Evolutionary conservation across 345 rosid species (phyloP).

Genomic region (Alliaria petiolata): DNA sequence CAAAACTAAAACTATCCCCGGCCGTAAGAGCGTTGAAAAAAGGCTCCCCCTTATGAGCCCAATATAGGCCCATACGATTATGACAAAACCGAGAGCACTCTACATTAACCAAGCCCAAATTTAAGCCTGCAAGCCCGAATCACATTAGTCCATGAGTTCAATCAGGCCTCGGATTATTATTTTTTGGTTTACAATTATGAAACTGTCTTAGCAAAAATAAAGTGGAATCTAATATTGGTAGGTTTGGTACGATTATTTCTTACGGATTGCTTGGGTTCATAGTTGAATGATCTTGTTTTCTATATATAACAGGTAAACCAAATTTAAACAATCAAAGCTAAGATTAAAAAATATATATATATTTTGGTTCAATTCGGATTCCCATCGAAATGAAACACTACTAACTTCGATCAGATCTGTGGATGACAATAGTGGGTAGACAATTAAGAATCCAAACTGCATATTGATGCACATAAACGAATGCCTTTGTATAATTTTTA

Average conservation of each 20-base stretch:
- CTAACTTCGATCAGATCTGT: neutral
- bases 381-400: neutral
- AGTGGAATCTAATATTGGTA: neutral
- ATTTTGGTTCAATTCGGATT: neutral
- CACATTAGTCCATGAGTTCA: neutral
- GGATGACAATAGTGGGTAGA: neutral
- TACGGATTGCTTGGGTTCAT: neutral
- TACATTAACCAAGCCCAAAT: neutral
- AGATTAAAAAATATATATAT: too few species aligned
- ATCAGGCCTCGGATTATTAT: neutral
- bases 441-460: neutral
- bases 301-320: too few species aligned
- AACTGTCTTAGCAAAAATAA: neutral
- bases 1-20: neutral
- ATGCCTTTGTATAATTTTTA: too few species aligned
- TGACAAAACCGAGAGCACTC: neutral
- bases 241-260: too few species aligned
- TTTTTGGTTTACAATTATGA: neutral
- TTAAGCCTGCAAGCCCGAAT: neutral
- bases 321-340: too few species aligned
- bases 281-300: too few species aligned
- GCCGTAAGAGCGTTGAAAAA: neutral
- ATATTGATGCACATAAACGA: neutral
- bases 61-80: neutral
- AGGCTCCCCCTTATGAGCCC: neutral